Evolutionary conservation across 768 basidiomycete genomes (phyloP), one percentile per base, ranked within the genome.

Genomic region (Polyporus arcularius): DNA sequence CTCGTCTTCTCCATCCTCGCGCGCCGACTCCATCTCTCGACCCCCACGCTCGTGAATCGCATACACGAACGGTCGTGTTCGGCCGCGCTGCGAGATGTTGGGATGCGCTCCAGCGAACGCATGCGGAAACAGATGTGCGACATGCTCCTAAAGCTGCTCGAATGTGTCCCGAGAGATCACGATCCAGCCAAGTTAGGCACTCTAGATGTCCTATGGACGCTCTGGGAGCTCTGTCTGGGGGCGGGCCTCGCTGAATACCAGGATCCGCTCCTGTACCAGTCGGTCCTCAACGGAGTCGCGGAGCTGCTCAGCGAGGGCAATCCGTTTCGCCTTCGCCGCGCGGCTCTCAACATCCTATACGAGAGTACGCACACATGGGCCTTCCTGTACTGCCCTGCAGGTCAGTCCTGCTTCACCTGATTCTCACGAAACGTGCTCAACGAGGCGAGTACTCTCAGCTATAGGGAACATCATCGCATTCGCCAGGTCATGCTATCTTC

Each of bases 311-410:
- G 39, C 9, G 57, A 51, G 10, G 40, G 39, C 16, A 49, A 58
- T 11, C 57, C 57, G 3, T 58, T 58, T 41, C 57, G 57, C 40
- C 57, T 58, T 14, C 57, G 57, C 28, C 57, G 57, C 30, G 57
- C 57, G 14, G 50, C 57, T 16, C 49, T 58, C 14, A 58, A 58
- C 31, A 28, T 58, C 16, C 42, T 58, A 15, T 58, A 50, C 28
- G 57, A 58, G 39, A 51, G 40, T 40, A 57, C 57, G 6, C 50
- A 58, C 14, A 30, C 50, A 9, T 45, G 49, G 41, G 21, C 50
- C 30, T 58, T 51, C 40, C 38, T 58, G 39, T 51, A 58, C n/a
- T 58, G 49, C 21, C 57, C 49, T 5, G n/a, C 57, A 26, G 57
- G 57, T 58, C 11, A 32, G 55, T 46, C 18, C 21, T 26, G 21